A percentile compares a stretch with the other conserved stretches of the same genome.
phyloP scores from a whole-genome alignment of 352 stramenopile species.

The Phytophthora aleatoria region DNA sequence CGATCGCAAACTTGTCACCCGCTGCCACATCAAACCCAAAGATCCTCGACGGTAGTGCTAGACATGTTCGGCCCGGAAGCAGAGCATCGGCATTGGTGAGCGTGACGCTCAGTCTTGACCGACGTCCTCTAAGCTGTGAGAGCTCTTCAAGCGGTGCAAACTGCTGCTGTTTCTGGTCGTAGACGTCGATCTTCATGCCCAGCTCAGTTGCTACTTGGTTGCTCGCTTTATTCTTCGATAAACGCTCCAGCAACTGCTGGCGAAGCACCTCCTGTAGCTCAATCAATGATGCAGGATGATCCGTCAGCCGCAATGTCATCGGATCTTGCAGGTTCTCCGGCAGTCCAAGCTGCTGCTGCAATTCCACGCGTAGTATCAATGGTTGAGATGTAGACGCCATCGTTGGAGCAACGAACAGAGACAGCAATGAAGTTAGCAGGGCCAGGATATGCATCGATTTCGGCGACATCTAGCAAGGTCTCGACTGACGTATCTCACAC shows the following conservation, averaged over 20 bases:
- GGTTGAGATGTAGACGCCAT: conserved; percentile 23
- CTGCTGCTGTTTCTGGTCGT: conserved; percentile 37
- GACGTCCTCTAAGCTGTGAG: conserved; percentile 25
- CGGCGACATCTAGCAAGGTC: conserved; percentile 3
- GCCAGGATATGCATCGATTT: conserved; percentile 26
- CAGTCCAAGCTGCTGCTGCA: conserved; percentile 36
- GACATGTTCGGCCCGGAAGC: conserved; percentile 26
- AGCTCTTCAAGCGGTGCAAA: conserved; percentile 43
- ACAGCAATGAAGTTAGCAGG: conserved; percentile 17
- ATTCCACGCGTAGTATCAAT: conserved; percentile 41
- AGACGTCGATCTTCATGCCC: conserved; percentile 47
- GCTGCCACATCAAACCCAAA: conserved; percentile 56
- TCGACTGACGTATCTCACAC: conserved; percentile 1
- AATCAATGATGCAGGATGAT: conserved; percentile 23
- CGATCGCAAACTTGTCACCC: conserved; percentile 56
- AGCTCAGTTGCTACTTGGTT: conserved; percentile 2
- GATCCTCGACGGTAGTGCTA: conserved; percentile 57
- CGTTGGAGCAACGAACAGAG: conserved; percentile 3
- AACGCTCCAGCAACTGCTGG: conserved; percentile 21
- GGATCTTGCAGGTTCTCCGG: conserved; percentile 26
- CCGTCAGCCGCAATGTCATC: conserved; percentile 27
- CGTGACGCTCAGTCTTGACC: conserved; percentile 47
- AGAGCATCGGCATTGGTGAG: conserved; percentile 29
- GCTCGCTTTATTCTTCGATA: background rate
- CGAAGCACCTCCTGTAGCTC: conserved; percentile 34